Evolutionary conservation across 768 basidiomycete genomes (phyloP).

Genomic region (Pleurotus sapidus): DNA sequence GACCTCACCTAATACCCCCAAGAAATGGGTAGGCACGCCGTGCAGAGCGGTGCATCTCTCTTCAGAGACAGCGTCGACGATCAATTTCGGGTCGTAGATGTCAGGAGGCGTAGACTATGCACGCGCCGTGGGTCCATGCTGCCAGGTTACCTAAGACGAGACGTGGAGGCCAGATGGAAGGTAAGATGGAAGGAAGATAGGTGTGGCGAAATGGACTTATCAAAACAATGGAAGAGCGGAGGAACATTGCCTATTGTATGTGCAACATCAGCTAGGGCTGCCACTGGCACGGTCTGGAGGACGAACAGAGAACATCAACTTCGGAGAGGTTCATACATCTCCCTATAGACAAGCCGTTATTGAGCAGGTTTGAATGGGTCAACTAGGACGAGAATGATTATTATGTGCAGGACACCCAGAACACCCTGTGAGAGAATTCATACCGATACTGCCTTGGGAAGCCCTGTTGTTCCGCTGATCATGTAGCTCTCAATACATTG

Average conservation of each 20-base stretch:
- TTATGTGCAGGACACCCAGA: too few relatives aligned
- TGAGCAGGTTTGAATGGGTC: constrained; percentile 76
- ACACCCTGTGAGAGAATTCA: constrained; percentile 13
- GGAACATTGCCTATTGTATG: constrained; percentile 66
- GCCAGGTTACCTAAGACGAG: constrained; percentile 82
- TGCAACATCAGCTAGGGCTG: neutral
- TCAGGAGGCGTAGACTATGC: constrained; percentile 76
- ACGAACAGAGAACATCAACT: constrained; percentile 67
- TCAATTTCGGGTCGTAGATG: constrained; percentile 57
- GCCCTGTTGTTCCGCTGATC: constrained; percentile 68
- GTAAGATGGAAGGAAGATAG: constrained; percentile 11
- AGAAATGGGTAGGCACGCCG: constrained; percentile 84
- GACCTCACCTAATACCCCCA: constrained; percentile 70
- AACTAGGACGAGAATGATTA: constrained; percentile 38
- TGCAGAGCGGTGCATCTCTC: constrained; percentile 79
- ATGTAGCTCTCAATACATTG: constrained; percentile 19
- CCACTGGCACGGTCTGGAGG: too few relatives aligned
- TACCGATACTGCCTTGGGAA: constrained; percentile 83
- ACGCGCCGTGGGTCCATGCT: constrained; percentile 71
- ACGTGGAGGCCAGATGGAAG: constrained; percentile 37
- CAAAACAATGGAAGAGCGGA: constrained; percentile 87
- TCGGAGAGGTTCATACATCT: constrained; percentile 67
- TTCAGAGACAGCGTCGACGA: constrained; percentile 65
- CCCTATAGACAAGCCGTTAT: constrained; percentile 71
- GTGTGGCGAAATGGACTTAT: constrained; percentile 51